Base-by-base conservation (phyloP, 192 early-diverging fungal species). In the Piromyces sp. region DNA sequence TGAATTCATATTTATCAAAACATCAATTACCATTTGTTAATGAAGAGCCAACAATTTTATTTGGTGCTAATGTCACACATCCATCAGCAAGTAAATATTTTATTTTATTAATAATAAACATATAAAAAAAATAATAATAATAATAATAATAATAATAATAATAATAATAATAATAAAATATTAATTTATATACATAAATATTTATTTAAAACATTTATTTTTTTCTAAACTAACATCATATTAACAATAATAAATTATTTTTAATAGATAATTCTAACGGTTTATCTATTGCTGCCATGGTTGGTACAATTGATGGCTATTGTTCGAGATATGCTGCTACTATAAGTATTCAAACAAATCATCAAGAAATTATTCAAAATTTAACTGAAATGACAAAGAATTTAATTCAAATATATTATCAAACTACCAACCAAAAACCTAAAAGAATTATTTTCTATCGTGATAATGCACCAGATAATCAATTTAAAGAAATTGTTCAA, bases 41-140 rank as follows among this genome's bases (percentile, higher is more conserved):
- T 26, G 84, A 90, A 30, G 80, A 85, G 7, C 93, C 94, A 29
- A 96, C 96, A 19, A 92, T 98, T 80, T 82, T 98, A 30, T 87
- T 98, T 82, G 96, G 96, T 30, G 95, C 95, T 22, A 96, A 98
- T 86, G 93, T 98, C 36, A 95, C 94, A 15, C 96, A 96, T 84
- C 92, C 94, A 30, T 86, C 88, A 30, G 93, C 95, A 38, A 94
- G 93, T 79, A 86, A 83, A 3, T 83, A 68, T 13, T 14, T 37
- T 29, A 86, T 84, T 13, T 13, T 13, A 13, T 13, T 40, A 40
- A 13, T 15, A 13, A 40, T 13, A 13, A 2, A 40, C 14, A 40
- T 40, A 40, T 40, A 13, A 33, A 33, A 33, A 3, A 6, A 33
- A 33, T 33, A 33, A n/a, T n/a, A n/a, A n/a, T n/a, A n/a, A n/a